phyloP scores from a whole-genome alignment of 1,139 yeast species.

The Magnusiomyces tetraspermus region DNA sequence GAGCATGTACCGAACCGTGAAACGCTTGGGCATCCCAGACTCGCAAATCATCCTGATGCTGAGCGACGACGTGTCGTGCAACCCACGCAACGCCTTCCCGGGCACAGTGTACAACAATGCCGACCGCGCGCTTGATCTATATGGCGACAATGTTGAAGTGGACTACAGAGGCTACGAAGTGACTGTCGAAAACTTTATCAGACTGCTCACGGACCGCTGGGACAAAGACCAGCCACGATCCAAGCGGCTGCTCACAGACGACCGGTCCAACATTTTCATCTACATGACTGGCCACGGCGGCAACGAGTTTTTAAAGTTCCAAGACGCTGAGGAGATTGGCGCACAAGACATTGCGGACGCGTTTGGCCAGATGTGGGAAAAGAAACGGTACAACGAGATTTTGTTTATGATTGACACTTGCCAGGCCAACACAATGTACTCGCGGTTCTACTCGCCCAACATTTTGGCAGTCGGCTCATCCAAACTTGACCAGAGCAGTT shows the following conservation, averaged over 20 bases:
- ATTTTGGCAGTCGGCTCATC: conserved; percentile 90
- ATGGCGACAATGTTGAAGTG: conserved; percentile 91
- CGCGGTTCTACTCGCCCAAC: conserved; percentile 85
- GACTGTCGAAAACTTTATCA: conserved; percentile 87
- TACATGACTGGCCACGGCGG: conserved; percentile 99
- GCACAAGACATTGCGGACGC: conserved; percentile 96
- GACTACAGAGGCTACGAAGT: conserved; percentile 97
- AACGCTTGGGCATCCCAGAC: conserved; percentile 92
- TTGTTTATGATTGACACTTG: conserved; percentile 97
- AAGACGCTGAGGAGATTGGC: conserved; percentile 96
- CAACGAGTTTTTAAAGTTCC: conserved; percentile 90
- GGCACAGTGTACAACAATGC: conserved; percentile 93
- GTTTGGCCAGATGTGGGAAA: conserved; percentile 93
- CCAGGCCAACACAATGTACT: conserved; percentile 97
- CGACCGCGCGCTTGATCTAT: conserved; percentile 86
- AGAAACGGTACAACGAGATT: conserved; percentile 88
- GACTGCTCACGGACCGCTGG: conserved; percentile 91
- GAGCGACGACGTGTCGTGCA: conserved; percentile 95
- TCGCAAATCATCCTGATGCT: conserved; percentile 94
- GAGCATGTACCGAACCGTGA: conserved; percentile 90
- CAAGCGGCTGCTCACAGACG: conserved; percentile 83
- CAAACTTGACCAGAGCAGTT: conserved; percentile 80
- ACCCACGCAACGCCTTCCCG: conserved; percentile 90
- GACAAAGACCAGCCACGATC: conserved; percentile 79
- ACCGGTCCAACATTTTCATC: conserved; percentile 83